Conservation (phyloP, 108 stramenopile species). For the Skeletonema grethae region DNA sequence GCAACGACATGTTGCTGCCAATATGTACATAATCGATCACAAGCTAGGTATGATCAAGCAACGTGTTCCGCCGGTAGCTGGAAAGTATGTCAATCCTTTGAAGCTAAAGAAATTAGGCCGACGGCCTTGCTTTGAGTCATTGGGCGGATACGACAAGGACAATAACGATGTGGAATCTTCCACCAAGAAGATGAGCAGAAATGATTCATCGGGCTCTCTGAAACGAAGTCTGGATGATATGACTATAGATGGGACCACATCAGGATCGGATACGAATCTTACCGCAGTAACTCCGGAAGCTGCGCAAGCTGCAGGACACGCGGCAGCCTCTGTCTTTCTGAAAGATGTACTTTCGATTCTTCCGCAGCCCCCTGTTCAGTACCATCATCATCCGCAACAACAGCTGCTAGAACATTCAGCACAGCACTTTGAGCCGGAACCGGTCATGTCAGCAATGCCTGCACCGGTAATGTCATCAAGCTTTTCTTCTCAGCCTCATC, state of each 20-base stretch:
- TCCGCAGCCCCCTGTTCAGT: conserved; percentile 15
- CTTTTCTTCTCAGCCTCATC: neutral
- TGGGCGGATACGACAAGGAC: conserved; percentile 51
- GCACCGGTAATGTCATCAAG: conserved; percentile 3
- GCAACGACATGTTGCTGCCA: conserved; percentile 73
- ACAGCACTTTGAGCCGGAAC: neutral
- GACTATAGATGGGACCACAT: conserved; percentile 20
- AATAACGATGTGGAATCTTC: conserved; percentile 23
- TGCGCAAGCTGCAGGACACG: conserved; percentile 50
- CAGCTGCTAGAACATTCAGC: conserved; percentile 9
- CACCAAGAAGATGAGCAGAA: conserved; percentile 30
- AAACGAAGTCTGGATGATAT: conserved; percentile 66
- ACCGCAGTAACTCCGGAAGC: conserved; percentile 42
- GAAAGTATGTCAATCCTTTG: conserved; percentile 40
- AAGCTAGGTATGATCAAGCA: conserved; percentile 55
- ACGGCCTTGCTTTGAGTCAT: conserved; percentile 84
- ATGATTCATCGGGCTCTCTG: conserved; percentile 69
- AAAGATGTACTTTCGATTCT: conserved; percentile 42
- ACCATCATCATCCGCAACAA: conserved; percentile 3
- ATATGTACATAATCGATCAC: conserved; percentile 85
- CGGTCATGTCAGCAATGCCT: neutral
- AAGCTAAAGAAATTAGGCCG: conserved; percentile 67
- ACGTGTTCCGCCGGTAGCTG: conserved; percentile 20
- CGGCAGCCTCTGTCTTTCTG: conserved; percentile 29
- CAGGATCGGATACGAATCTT: neutral